Evolutionary conservation across 164 flowering plant genomes (phyloP).

Genomic region (Cinnamomum micranthum): DNA sequence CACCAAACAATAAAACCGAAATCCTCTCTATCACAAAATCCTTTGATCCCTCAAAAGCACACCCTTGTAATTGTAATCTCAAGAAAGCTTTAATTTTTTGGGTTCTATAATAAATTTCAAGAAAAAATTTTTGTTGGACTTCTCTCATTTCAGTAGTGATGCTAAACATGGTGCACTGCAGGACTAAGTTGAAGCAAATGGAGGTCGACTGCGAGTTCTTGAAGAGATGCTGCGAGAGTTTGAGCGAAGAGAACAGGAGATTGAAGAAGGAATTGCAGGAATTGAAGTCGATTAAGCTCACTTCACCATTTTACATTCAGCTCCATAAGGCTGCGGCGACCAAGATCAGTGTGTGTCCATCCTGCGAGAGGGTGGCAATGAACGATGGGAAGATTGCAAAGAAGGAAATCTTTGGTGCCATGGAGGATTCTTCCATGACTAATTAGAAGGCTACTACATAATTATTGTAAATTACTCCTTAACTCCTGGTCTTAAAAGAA

Average conservation of each 20-base stretch:
- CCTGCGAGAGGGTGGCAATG: constrained; percentile 19
- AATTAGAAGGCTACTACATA: background rate
- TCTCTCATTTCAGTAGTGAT: background rate
- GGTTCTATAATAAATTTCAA: too few species aligned
- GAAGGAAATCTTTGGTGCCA: background rate
- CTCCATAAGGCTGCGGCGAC: constrained; percentile 16
- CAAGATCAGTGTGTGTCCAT: constrained; percentile 23
- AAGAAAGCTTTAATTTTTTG: too few species aligned
- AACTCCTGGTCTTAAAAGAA: background rate
- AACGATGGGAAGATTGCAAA: background rate
- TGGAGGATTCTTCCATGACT: constrained; percentile 4
- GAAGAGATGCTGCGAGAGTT: constrained; percentile 46
- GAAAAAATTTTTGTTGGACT: background rate
- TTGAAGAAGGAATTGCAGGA: constrained; percentile 53
- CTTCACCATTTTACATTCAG: constrained; percentile 17
- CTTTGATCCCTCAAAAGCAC: too few species aligned
- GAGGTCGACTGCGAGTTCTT: constrained; percentile 36
- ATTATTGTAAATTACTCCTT: background rate
- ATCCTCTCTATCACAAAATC: too few species aligned
- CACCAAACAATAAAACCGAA: too few species aligned
- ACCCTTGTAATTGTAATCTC: too few species aligned
- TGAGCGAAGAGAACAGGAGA: constrained; percentile 44
- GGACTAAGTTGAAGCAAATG: constrained; percentile 43
- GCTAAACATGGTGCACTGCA: background rate
- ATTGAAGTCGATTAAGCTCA: constrained; percentile 22